Evolutionary conservation across 1,139 yeast species (phyloP).

Genomic region (Pichia sp.): DNA sequence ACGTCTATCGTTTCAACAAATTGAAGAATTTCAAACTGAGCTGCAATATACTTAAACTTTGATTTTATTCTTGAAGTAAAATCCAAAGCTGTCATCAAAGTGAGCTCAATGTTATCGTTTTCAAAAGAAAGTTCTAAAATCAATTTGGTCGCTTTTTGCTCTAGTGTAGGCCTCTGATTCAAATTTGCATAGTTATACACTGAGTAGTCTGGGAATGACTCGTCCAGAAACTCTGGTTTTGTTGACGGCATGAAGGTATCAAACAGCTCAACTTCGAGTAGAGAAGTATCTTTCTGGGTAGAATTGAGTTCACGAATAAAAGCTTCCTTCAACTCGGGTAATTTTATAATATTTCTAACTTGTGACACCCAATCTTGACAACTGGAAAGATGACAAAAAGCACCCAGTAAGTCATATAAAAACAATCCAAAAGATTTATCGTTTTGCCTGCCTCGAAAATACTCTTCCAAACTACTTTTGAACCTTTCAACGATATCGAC

Average conservation of each 20-base stretch:
- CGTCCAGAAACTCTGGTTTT: not conserved
- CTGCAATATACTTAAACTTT: constrained; percentile 12
- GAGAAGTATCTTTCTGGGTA: no score
- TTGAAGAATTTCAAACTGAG: constrained; percentile 10
- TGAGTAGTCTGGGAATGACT: constrained; percentile 8
- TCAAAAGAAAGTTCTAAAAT: not conserved
- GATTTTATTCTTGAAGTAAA: constrained; percentile 11
- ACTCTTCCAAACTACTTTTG: not conserved
- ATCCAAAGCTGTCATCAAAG: not conserved
- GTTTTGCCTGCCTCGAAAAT: not conserved
- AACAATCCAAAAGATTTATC: not conserved
- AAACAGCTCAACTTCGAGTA: constrained; percentile 8
- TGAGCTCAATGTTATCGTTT: not conserved
- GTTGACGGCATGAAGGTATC: constrained; percentile 12
- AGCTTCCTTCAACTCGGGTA: constrained; percentile 1
- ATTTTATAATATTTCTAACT: not conserved
- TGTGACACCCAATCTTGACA: not conserved
- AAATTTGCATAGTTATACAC: constrained; percentile 5
- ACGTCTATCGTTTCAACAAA: not conserved
- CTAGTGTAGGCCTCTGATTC: not conserved
- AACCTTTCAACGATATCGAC: not conserved
- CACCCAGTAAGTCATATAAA: not conserved
- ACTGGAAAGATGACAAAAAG: not conserved
- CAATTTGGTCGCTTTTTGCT: not conserved
- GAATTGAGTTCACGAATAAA: constrained; percentile 1